A percentile compares a stretch with the other conserved stretches of the same genome.
phyloP scores from a whole-genome alignment of 352 stramenopile genomes.

The Phytophthora pini region DNA sequence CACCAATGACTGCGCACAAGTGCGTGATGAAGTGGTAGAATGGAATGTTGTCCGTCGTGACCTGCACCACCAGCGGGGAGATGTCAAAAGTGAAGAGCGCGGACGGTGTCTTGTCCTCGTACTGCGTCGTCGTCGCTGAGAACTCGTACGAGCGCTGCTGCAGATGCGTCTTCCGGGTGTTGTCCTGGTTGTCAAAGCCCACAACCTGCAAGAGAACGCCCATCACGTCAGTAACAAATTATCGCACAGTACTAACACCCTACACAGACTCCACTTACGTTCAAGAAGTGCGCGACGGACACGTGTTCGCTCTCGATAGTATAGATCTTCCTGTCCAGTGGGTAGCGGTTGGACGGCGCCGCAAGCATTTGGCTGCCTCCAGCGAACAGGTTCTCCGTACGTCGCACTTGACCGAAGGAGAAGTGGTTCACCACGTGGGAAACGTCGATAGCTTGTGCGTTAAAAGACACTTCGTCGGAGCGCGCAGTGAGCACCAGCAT shows the following conservation, averaged over 20 bases:
- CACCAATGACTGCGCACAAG: conserved; percentile 83
- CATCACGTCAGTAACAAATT: conserved; percentile 7
- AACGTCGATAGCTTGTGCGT: conserved; percentile 61
- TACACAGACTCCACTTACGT: conserved; percentile 63
- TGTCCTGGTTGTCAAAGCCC: conserved; percentile 72
- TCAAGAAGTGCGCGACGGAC: conserved; percentile 84
- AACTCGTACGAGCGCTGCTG: conserved; percentile 81
- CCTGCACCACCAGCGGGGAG: conserved; percentile 76
- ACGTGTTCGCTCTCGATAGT: conserved; percentile 70
- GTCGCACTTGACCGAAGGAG: conserved; percentile 84
- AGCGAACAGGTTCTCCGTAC: conserved; percentile 62
- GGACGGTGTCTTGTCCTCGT: conserved; percentile 64
- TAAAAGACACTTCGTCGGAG: conserved; percentile 77
- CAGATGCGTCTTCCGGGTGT: conserved; percentile 56
- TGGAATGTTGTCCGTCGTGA: conserved; percentile 71
- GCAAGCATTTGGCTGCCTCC: conserved; percentile 47
- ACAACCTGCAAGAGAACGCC: conserved; percentile 54
- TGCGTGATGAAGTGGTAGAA: conserved; percentile 90
- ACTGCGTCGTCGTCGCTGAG: conserved; percentile 80
- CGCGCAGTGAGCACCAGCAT: conserved; percentile 73
- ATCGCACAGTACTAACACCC: conserved; percentile 2
- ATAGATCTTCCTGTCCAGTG: conserved; percentile 65
- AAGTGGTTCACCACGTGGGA: conserved; percentile 85
- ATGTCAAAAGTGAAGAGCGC: conserved; percentile 86
- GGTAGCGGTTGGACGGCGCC: conserved; percentile 63